Conservation (phyloP, 169 alveolate genomes). For the Cryptosporidium sp. region DNA sequence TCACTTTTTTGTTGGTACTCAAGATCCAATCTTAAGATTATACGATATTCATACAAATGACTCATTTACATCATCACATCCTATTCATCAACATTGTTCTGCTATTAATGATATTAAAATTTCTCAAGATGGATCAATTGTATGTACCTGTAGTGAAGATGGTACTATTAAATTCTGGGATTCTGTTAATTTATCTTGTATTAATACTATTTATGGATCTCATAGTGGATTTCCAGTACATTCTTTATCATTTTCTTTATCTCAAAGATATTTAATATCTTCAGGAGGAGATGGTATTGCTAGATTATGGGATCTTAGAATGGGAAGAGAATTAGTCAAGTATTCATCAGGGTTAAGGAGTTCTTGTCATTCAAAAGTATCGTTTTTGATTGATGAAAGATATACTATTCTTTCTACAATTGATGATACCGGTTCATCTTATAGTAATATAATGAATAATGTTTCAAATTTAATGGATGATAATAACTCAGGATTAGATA, state of each 20-base stretch:
- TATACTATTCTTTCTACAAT: constrained; percentile 38
- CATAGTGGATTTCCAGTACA: constrained; percentile 52
- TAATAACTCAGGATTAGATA: not conserved
- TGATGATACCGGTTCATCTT: constrained; percentile 10
- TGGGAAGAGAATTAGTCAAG: constrained; percentile 48
- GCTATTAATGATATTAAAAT: constrained; percentile 8
- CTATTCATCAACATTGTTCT: constrained; percentile 55
- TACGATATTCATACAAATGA: constrained; percentile 58
- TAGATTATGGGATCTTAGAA: constrained; percentile 64
- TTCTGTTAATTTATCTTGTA: constrained; percentile 52
- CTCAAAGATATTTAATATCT: constrained; percentile 52
- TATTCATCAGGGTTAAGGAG: constrained; percentile 50
- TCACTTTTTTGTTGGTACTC: constrained; percentile 53
- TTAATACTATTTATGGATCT: constrained; percentile 56
- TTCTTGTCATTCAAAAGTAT: constrained; percentile 65
- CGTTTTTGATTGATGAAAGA: constrained; percentile 59
- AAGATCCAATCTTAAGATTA: constrained; percentile 53
- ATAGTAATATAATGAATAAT: not conserved
- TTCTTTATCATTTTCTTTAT: constrained; percentile 43
- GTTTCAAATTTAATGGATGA: not conserved
- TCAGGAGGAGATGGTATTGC: constrained; percentile 74
- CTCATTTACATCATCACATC: constrained; percentile 57
- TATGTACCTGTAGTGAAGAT: constrained; percentile 57
- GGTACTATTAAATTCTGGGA: constrained; percentile 73
- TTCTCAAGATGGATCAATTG: constrained; percentile 59